A percentile compares a stretch with the other conserved stretches of the same genome.
Conservation (phyloP, 768 basidiomycete genomes). For the Lentinula guzmanii region DNA sequence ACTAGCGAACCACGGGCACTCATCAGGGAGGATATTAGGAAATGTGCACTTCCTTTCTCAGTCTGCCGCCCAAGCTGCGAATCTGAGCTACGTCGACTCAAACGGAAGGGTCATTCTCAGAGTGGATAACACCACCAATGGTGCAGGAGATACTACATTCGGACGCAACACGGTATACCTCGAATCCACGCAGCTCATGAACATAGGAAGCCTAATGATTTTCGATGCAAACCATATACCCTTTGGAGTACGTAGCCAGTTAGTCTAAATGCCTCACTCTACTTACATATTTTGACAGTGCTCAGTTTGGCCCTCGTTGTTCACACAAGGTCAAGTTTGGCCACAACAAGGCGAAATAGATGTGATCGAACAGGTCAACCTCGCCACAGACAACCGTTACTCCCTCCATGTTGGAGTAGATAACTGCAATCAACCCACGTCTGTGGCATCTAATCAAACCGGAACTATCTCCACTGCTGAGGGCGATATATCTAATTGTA, state of each 20-base stretch:
- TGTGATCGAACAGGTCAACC: conserved; percentile 51
- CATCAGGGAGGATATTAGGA: not conserved
- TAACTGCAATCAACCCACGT: conserved; percentile 38
- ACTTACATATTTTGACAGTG: conserved; percentile 23
- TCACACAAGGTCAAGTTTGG: conserved; percentile 32
- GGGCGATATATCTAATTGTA: conserved; percentile 32
- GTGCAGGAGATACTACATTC: not conserved
- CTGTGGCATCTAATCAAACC: conserved; percentile 25
- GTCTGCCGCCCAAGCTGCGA: conserved; percentile 2
- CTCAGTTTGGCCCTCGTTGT: conserved; percentile 53
- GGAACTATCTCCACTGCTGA: conserved; percentile 32
- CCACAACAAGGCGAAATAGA: conserved; percentile 45
- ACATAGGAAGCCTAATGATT: conserved; percentile 12
- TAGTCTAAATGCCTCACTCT: not conserved
- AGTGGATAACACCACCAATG: conserved; percentile 16
- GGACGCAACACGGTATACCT: conserved; percentile 5
- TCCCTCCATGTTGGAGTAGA: conserved; percentile 51
- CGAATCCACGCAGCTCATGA: conserved; percentile 7
- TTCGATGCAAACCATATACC: conserved; percentile 10
- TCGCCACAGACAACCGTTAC: conserved; percentile 43
- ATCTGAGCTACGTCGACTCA: conserved; percentile 12
- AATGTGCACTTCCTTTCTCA: conserved; percentile 10
- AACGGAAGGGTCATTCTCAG: conserved; percentile 15
- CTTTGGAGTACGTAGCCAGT: conserved; percentile 7
- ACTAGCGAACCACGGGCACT: not conserved